Conservation (phyloP, 495 filamentous ascomycete genomes). For the Lasiosphaeria hispida region DNA sequence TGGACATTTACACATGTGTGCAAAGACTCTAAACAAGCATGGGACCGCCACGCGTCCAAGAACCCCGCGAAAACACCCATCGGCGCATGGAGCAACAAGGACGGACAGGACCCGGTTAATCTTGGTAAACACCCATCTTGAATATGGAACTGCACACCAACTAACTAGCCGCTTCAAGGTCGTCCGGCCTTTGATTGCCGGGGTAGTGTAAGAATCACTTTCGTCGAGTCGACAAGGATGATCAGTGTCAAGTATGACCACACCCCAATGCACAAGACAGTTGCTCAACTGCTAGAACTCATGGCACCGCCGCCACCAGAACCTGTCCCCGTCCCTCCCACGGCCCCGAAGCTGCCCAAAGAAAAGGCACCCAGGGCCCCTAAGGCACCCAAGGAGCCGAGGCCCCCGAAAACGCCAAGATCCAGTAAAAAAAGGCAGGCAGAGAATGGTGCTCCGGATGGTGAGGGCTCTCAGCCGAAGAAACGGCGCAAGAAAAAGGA, state of each 20-base stretch:
- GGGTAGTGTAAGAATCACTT: slow-evolving; percentile 43
- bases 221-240: slow-evolving; percentile 35
- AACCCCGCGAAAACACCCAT: slow-evolving; percentile 34
- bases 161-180: slow-evolving; percentile 22
- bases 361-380: slow-evolving; percentile 47
- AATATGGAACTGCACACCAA: slow-evolving; percentile 16
- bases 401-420: slow-evolving; percentile 44
- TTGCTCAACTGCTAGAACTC: slow-evolving; percentile 40
- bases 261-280: slow-evolving; percentile 46
- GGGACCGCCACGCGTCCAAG: slow-evolving; percentile 43
- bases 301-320: slow-evolving; percentile 31
- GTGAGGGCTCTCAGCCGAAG: slow-evolving; percentile 22
- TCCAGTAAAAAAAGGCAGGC: slow-evolving; percentile 59
- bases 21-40: slow-evolving; percentile 46
- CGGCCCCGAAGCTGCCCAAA: slow-evolving; percentile 2
- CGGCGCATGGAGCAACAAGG: slow-evolving; percentile 41
- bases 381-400: slow-evolving; percentile 34
- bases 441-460: slow-evolving; percentile 46
- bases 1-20: slow-evolving; percentile 51
- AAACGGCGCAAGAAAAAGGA: slow-evolving; percentile 35
- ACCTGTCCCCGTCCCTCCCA: slow-evolving; percentile 15
- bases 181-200: slow-evolving; percentile 52
- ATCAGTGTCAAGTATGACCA: slow-evolving; percentile 49
- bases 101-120: slow-evolving; percentile 39
- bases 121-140: slow-evolving; percentile 25